These are phyloP conservation scores for Exophiala lecanii-corni DNA, from an alignment of 2,329 filamentous ascomycete genomes.

Conservation along the genomic window DNA sequence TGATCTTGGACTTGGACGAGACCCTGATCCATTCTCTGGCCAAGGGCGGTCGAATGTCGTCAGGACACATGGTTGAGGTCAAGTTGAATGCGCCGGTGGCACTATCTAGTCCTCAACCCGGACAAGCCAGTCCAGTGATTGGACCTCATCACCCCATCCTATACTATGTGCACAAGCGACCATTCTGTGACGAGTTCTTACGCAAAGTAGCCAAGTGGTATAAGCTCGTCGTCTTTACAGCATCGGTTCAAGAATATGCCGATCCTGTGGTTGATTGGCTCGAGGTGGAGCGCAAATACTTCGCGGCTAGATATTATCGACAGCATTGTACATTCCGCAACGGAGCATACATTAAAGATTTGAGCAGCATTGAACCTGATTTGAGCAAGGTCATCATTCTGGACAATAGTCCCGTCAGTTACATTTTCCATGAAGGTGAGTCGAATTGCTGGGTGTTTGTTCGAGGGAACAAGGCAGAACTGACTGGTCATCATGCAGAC, in stretches of 20 bases:
- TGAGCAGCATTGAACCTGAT: conserved; percentile 93
- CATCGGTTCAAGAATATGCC: conserved; percentile 96
- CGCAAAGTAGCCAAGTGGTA: conserved; percentile 97
- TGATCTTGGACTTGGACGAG: conserved; percentile 94
- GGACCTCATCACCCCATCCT: conserved; percentile 92
- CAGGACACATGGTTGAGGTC: conserved; percentile 98
- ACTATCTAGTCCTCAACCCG: conserved; percentile 42
- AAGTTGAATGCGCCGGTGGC: conserved; percentile 71
- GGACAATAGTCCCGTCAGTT: conserved; percentile 96
- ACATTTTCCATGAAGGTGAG: conserved; percentile 96
- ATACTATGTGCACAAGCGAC: conserved; percentile 98
- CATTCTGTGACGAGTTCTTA: conserved; percentile 93
- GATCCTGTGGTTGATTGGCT: conserved; percentile 99
- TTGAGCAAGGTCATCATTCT: conserved; percentile 98
- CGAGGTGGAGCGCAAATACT: conserved; percentile 94
- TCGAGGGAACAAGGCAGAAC: conserved; percentile 19
- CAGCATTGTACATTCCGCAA: conserved; percentile 96
- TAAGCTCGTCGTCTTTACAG: conserved; percentile 93
- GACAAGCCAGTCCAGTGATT: conserved; percentile 40
- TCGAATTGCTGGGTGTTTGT: conserved; percentile 1
- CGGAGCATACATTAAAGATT: conserved; percentile 95
- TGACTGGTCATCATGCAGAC: conserved; percentile 53
- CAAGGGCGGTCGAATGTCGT: conserved; percentile 91
- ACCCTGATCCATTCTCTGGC: conserved; percentile 97
- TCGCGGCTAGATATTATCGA: conserved; percentile 86